Base-by-base conservation (phyloP, 2,329 filamentous ascomycete species). In the Aspergillus novofumigatus region DNA sequence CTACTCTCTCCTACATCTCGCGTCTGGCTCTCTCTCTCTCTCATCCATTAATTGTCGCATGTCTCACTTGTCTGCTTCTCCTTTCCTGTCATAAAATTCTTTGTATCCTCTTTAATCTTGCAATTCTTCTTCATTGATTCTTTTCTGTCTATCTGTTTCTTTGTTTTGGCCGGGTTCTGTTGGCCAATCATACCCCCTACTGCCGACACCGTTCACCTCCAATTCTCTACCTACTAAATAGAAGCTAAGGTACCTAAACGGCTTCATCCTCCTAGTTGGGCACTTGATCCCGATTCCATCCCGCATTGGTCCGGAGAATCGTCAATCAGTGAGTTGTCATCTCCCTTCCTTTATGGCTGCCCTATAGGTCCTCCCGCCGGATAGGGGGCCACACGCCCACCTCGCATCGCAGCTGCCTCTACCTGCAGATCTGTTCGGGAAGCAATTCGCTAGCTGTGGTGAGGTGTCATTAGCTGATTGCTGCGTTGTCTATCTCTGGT, bases 141-240 rank as follows among this genome's bases (percentile, higher is more conserved):
- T 54, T 59, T 55, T 59, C 54, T 59, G 25, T 65, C 35, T 59
- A 59, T 41, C 51, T 67, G 60, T 51, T 56, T 45, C 48, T 60
- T 60, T 55, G 44, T 55, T 58, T 54, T 38, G 32, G 32, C 6
- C 14, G 32, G 14, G 32, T 17, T 38, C 5, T 38, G 32, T 17
- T 17, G 32, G n/a, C 42, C 42, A 45, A 45, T 45, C 21, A 23
- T 20, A 21, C 42, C 42, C n/a, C 20, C 44, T 23, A 23, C 44
- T 23, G 3, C 44, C 14, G 23, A 14, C 23, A 21, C 21, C 21
- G n/a, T 47, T 23, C 44, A 47, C 44, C 44, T 47, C 21, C 44
- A 47, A 47, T 26, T 26, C 20, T 23, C 11, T 14, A 26, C 3
- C 21, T 21, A 42, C 41, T 44, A 44, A 44, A 4, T 11, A 44